phyloP scores from a whole-genome alignment of 192 early-diverging fungal genomes.

The Linnemannia zychae region DNA sequence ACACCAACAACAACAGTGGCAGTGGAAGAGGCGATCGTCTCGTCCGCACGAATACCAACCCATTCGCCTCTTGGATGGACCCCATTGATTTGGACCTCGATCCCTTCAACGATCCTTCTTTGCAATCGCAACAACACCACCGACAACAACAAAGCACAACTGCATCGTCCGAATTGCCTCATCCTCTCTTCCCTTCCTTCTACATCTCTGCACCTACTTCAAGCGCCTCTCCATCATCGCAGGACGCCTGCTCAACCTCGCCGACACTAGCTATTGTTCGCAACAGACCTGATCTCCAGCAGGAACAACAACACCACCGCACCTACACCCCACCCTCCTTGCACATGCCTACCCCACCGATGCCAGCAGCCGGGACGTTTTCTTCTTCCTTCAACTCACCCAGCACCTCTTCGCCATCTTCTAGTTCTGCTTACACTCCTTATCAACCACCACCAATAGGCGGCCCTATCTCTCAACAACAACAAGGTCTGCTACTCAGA shows the following conservation, averaged over 20 bases:
- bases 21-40: not conserved
- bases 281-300: not conserved
- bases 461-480: not conserved
- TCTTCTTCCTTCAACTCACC: not conserved
- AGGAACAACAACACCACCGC: not conserved
- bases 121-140: not conserved
- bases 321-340: not conserved
- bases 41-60: slow-evolving; percentile 9
- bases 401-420: not conserved
- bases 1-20: not conserved
- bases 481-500: not conserved
- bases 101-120: not conserved
- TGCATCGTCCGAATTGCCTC: not conserved
- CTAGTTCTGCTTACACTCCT: not conserved
- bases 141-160: not conserved
- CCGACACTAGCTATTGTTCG: not conserved
- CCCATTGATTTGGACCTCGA: slow-evolving; percentile 3
- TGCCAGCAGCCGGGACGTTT: not conserved
- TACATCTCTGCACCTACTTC: not conserved
- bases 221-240: not conserved
- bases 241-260: not conserved
- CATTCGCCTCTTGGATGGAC: slow-evolving; percentile 16
- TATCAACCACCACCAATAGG: slow-evolving; percentile 34
- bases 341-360: not conserved
- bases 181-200: slow-evolving; percentile 19